A percentile compares a stretch with the other conserved stretches of the same genome.
Conservation (phyloP, 2,329 filamentous ascomycete species). For the Gaeumannomyces tritici region DNA sequence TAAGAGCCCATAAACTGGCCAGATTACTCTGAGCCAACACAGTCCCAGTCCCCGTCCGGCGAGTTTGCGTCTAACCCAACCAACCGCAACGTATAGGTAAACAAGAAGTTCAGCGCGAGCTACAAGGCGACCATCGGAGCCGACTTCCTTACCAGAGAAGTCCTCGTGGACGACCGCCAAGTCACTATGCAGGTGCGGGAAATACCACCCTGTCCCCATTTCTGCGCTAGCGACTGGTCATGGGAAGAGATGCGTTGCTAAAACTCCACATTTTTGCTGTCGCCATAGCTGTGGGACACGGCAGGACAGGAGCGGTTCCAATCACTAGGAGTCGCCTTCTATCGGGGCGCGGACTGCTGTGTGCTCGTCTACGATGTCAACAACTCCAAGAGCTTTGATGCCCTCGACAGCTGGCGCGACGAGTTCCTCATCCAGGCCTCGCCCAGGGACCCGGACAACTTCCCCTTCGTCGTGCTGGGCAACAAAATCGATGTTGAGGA, state of each 20-base stretch:
- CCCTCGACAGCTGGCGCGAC: slow-evolving; percentile 94
- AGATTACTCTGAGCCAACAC: slow-evolving; percentile 3
- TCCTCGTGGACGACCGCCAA: slow-evolving; percentile 90
- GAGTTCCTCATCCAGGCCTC: slow-evolving; percentile 97
- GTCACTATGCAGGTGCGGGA: slow-evolving; percentile 75
- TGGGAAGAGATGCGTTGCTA: slow-evolving; percentile 6
- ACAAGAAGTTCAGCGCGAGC: slow-evolving; percentile 99
- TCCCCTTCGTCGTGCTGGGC: slow-evolving; percentile 93
- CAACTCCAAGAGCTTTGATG: slow-evolving; percentile 98
- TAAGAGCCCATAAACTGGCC: slow-evolving; percentile 36
- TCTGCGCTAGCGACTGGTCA: no score
- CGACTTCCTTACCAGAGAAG: slow-evolving; percentile 97
- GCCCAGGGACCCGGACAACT: slow-evolving; percentile 91
- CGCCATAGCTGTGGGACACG: slow-evolving; percentile 82
- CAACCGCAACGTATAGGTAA: slow-evolving; percentile 57
- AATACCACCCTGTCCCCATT: background rate
- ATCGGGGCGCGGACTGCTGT: slow-evolving; percentile 94
- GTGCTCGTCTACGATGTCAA: slow-evolving; percentile 98
- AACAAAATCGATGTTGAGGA: slow-evolving; percentile 99
- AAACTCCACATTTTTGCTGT: slow-evolving; percentile 9
- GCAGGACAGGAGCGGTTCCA: slow-evolving; percentile 97
- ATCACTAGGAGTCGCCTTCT: slow-evolving; percentile 93
- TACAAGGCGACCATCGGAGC: slow-evolving; percentile 99
- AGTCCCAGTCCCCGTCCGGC: background rate
- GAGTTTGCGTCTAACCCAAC: slow-evolving; percentile 1